Evolutionary conservation across 164 flowering plant species (phyloP).

Genomic region (Stephania yunnanensis): DNA sequence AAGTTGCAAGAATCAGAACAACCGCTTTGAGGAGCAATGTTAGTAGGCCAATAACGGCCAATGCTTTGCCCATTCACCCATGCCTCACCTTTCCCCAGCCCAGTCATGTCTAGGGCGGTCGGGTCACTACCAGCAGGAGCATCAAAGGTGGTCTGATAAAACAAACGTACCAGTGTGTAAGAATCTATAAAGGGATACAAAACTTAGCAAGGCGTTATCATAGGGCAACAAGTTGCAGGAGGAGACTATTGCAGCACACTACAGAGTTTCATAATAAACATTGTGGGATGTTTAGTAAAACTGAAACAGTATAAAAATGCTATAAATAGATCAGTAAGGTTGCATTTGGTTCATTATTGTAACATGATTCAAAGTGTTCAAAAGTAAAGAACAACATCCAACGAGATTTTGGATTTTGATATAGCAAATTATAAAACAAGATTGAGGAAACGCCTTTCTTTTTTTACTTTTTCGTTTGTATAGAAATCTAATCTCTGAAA

Average conservation of each 20-base stretch:
- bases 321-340: not conserved
- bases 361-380: too few relatives aligned
- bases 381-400: too few relatives aligned
- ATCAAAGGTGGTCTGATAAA: constrained; percentile 62
- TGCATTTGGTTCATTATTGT: too few relatives aligned
- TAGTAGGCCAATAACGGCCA: constrained; percentile 90
- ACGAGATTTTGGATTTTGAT: too few relatives aligned
- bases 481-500: too few relatives aligned
- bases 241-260: not conserved
- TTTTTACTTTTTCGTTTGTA: too few relatives aligned
- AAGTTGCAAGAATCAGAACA: constrained; percentile 67
- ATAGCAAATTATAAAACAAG: too few relatives aligned
- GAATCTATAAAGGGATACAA: not conserved
- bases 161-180: not conserved
- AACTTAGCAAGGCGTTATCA: not conserved
- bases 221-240: not conserved
- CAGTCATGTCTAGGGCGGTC: constrained; percentile 72
- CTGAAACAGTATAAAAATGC: not conserved
- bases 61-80: constrained; percentile 99
- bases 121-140: constrained; percentile 75
- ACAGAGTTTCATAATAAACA: not conserved
- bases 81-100: constrained; percentile 94
- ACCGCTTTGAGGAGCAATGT: constrained; percentile 45
- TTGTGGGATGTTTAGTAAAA: not conserved
- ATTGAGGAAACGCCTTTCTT: too few relatives aligned